These are phyloP conservation scores for Penicillium psychrofluorescens DNA, from an alignment of 495 filamentous ascomycete species.

Conservation along the genomic window DNA sequence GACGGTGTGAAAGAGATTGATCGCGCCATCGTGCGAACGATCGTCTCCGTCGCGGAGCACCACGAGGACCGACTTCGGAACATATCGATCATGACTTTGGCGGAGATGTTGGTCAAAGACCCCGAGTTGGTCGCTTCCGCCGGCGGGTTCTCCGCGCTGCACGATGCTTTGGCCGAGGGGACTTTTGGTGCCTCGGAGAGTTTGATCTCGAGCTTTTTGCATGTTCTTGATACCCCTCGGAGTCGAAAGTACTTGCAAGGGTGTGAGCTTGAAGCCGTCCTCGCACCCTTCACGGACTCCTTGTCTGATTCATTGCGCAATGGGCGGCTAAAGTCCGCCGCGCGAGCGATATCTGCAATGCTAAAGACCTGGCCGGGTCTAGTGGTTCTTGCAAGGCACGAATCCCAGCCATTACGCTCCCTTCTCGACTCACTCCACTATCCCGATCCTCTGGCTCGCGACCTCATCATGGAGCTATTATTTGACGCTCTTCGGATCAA, in stretches of 20 bases:
- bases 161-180: constrained; percentile 82
- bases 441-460: constrained; percentile 55
- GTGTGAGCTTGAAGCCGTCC: constrained; percentile 70
- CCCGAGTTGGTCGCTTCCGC: constrained; percentile 70
- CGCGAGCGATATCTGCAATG: constrained; percentile 78
- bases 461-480: constrained; percentile 73
- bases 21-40: constrained; percentile 72
- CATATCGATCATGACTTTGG: constrained; percentile 86
- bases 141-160: constrained; percentile 72
- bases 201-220: constrained; percentile 75
- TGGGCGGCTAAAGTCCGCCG: constrained; percentile 72
- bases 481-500: constrained; percentile 92
- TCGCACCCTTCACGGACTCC: constrained; percentile 85
- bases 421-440: constrained; percentile 74
- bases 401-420: constrained; percentile 74
- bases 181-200: constrained; percentile 87
- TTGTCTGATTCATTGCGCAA: constrained; percentile 58
- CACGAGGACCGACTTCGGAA: constrained; percentile 77
- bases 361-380: constrained; percentile 89
- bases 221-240: constrained; percentile 77
- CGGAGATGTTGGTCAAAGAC: constrained; percentile 82
- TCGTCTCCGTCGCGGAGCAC: constrained; percentile 86
- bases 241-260: constrained; percentile 75
- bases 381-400: constrained; percentile 75
- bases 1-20: constrained; percentile 86